Percentiles rank a stretch among this genome's conserved stretches.
Evolutionary conservation across 1,284 basidiomycete species (phyloP).

Genomic region (Coniophora puteana): DNA sequence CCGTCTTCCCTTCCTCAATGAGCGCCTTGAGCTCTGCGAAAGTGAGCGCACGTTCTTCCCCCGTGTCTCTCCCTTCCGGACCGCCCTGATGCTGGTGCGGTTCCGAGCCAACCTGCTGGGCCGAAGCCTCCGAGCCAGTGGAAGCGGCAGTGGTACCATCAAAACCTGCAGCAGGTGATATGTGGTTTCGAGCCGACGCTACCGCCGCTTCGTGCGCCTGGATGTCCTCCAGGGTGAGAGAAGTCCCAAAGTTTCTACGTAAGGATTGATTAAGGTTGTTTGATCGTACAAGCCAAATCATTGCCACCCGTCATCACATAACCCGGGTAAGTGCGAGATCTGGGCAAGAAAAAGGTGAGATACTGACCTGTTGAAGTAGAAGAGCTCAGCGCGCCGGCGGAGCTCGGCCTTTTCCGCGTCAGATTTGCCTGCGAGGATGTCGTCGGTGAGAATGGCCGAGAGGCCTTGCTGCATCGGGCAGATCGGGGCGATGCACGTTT

Average conservation of each 20-base stretch:
- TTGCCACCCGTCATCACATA: no score
- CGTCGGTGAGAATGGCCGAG: conserved; percentile 46
- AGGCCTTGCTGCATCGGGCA: conserved; percentile 68
- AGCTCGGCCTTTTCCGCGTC: conserved; percentile 44
- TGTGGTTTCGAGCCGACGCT: no score
- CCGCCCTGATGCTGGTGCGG: background rate
- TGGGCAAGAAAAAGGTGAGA: conserved; percentile 4
- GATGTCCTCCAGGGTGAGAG: no score
- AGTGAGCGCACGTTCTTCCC: conserved; percentile 44
- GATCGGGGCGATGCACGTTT: no score
- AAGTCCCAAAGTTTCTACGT: no score
- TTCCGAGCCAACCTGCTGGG: conserved; percentile 1
- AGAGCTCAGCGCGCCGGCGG: conserved; percentile 52
- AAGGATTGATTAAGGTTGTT: no score
- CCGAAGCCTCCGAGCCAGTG: background rate
- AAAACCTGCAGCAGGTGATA: no score
- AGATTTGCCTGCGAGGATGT: conserved; percentile 33
- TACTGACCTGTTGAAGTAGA: conserved; percentile 68
- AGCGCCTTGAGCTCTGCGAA: conserved; percentile 66
- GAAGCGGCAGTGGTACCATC: conserved; percentile 11
- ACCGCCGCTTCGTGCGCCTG: no score
- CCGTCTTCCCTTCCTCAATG: conserved; percentile 65
- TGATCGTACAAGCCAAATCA: no score
- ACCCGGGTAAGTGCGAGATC: conserved; percentile 6
- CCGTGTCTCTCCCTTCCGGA: no score